Percentiles rank a stretch among this genome's conserved stretches.
phyloP scores from a whole-genome alignment of 83 land plant species.

The Thuja plicata region DNA sequence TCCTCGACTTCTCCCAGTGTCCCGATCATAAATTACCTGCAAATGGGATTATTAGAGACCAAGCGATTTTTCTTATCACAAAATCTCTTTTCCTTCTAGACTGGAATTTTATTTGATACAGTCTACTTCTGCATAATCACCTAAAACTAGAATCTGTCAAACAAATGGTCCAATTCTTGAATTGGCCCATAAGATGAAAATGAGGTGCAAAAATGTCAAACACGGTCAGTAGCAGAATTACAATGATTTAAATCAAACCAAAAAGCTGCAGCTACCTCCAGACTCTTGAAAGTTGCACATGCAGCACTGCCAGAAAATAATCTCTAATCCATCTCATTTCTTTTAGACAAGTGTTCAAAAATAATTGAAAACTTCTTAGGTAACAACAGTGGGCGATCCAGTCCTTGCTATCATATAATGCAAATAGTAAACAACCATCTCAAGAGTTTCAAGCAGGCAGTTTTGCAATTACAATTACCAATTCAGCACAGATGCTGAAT shows the following conservation, averaged over 20 bases:
- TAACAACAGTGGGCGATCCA: neutral
- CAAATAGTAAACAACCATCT: neutral
- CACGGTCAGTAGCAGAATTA: neutral
- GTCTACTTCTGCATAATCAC: neutral
- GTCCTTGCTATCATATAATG: neutral
- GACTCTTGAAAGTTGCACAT: neutral
- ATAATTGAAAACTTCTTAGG: neutral
- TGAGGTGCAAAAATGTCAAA: neutral
- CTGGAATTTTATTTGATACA: neutral
- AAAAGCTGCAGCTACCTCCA: neutral
- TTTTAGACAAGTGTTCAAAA: neutral
- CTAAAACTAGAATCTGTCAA: neutral
- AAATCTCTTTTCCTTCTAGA: neutral
- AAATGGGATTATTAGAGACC: neutral
- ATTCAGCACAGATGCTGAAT: neutral
- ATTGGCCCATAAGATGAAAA: neutral
- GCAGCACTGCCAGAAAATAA: neutral
- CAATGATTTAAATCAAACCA: neutral
- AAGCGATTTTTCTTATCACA: neutral
- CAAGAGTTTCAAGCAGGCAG: neutral
- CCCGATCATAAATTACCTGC: conserved; percentile 64
- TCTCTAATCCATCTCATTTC: neutral
- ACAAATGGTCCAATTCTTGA: neutral
- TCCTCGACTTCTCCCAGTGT: conserved; percentile 72
- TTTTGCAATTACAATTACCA: too few species aligned